Conservation (phyloP, 306 rosid species). For the Purshia tridentata region DNA sequence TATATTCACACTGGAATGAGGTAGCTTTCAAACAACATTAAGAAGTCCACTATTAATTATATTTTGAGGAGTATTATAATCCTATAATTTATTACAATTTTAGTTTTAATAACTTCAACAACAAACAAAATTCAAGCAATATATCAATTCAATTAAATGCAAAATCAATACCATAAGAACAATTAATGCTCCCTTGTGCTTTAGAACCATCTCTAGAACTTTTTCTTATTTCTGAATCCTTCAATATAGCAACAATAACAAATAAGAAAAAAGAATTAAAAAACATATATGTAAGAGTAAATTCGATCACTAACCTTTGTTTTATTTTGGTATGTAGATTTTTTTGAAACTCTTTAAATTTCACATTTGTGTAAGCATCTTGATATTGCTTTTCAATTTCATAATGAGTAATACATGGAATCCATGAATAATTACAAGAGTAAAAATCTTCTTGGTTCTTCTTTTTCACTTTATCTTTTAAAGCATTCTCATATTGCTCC, state of each 20-base stretch:
- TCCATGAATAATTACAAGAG: slow-evolving; percentile 3
- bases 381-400: slow-evolving; percentile 18
- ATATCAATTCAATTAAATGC: too few relatives aligned
- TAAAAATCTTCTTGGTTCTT: slow-evolving; percentile 15
- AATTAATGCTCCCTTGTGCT: neutral
- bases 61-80: neutral
- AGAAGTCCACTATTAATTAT: too few relatives aligned
- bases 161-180: neutral
- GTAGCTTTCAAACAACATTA: neutral
- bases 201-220: neutral
- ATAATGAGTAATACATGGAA: slow-evolving; percentile 4
- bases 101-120: too few relatives aligned
- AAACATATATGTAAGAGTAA: neutral
- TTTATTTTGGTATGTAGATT: neutral
- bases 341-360: slow-evolving; percentile 19
- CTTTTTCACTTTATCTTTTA: neutral
- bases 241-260: too few relatives aligned
- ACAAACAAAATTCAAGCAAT: too few relatives aligned
- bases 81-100: neutral
- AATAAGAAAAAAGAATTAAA: too few relatives aligned
- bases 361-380: slow-evolving; percentile 16
- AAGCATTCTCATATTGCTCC: neutral
- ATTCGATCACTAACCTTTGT: too few relatives aligned
- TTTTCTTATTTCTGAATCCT: neutral
- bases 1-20: neutral